Base-by-base conservation (phyloP, 257 asterid species). In the Fraxinus pennsylvanica region DNA sequence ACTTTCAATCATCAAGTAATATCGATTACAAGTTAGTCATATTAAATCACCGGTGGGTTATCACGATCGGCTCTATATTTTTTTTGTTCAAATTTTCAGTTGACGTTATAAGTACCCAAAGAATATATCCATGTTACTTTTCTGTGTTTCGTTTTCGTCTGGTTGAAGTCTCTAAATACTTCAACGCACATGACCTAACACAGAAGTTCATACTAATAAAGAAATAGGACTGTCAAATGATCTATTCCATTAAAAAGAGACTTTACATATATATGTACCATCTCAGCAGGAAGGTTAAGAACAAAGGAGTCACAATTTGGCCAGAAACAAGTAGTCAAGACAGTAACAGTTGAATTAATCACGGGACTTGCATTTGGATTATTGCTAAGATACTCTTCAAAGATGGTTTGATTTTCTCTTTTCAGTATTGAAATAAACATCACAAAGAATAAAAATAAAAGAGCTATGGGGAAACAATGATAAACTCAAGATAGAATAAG, bases 301-400 rank as follows among this genome's bases (percentile, higher is more conserved):
- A 92, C 99, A 67, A 90, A 92, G 50, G 99, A 92, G 83, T 94
- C 92, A 88, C 92, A 94, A 86, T 97, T 94, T 69, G 97, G 99
- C 99, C 99, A 94, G 88, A 94, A 94, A 74, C 99, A 98, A 78
- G 99, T 94, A 43, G 99, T 94, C 75, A 94, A 91, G 74, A 94
- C 98, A 33, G 99, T 94, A 72, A 94, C 99, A 0, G 97, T 92
- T 85, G 90, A 86, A 80, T 94, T 97, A 80, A 94, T 91, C 74
- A 98, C 99, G 1, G 98, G 99, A 85, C 83, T 90, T 61, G 92
- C 95, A 78, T 45, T 80, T n/a, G 93, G n/a, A n/a, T n/a, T n/a
- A n/a, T n/a, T n/a, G n/a, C n/a, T n/a, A n/a, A n/a, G n/a, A n/a
- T n/a, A n/a, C n/a, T n/a, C n/a, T n/a, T n/a, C n/a, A n/a, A n/a